phyloP scores from a whole-genome alignment of 805 yeast species.

The Kazachstania africana region DNA sequence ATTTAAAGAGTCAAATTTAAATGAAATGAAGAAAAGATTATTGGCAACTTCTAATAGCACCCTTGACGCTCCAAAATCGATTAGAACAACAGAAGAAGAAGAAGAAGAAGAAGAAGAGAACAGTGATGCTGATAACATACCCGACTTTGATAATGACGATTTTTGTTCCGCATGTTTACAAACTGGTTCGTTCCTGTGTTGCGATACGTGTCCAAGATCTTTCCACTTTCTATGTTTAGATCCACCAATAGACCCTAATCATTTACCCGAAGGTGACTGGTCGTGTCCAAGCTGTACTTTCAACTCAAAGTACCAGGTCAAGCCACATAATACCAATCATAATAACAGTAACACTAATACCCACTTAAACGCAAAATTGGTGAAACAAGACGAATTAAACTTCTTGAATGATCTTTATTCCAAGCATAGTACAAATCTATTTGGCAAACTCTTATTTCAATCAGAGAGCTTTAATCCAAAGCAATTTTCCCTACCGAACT shows the following conservation, averaged over 20 bases:
- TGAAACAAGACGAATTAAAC: conserved; percentile 12
- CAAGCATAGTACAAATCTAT: conserved; percentile 24
- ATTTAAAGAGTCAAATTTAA: conserved; percentile 7
- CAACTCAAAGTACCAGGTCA: conserved; percentile 27
- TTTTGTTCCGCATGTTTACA: conserved; percentile 87
- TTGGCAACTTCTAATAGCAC: conserved; percentile 24
- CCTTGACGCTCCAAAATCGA: conserved; percentile 4
- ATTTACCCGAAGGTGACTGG: conserved; percentile 85
- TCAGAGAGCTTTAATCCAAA: conserved; percentile 51
- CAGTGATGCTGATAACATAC: conserved; percentile 26
- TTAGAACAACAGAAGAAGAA: conserved; percentile 1
- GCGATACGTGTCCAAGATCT: conserved; percentile 86
- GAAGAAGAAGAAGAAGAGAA: conserved; percentile 5
- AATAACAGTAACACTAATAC: too few relatives aligned
- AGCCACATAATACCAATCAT: too few relatives aligned
- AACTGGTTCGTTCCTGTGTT: conserved; percentile 80
- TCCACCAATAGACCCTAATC: conserved; percentile 71
- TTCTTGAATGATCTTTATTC: conserved; percentile 5
- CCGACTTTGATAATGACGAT: conserved; percentile 61
- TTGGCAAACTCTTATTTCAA: conserved; percentile 47
- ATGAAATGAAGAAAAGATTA: too few relatives aligned
- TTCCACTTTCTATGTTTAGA: conserved; percentile 87
- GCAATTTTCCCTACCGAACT: conserved; percentile 55
- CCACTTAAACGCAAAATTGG: conserved; percentile 7
- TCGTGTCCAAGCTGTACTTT: conserved; percentile 65